A percentile compares a stretch with the other conserved stretches of the same genome.
phyloP scores from a whole-genome alignment of 176 grass and related monocot genomes.

The Zea mays region Zm-B73-REFERENCE-NAM-5.0 NC_050103.1:2724001-2724500 shows the following conservation, averaged over 20 bases:
- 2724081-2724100: too few relatives aligned
- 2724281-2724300: not conserved
- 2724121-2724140: too few relatives aligned
- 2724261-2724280: not conserved
- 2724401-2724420: not conserved
- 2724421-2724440: not conserved
- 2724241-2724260: not conserved
- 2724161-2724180: too few relatives aligned
- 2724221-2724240: not conserved
- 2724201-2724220: not conserved
- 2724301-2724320: not conserved
- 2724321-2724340: not conserved
- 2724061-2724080: too few relatives aligned
- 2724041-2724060: too few relatives aligned
- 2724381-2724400: not conserved
- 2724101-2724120: too few relatives aligned
- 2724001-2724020: too few relatives aligned
- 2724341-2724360: not conserved
- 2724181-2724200: too few relatives aligned
- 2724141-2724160: too few relatives aligned
- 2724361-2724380: not conserved
- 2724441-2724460: not conserved
- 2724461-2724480: not conserved
- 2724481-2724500: not conserved
- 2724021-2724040: too few relatives aligned